A percentile compares a stretch with the other conserved stretches of the same genome.
phyloP scores from a whole-genome alignment of 805 yeast genomes.

The Maudiozyma serrabonitensis region DNA sequence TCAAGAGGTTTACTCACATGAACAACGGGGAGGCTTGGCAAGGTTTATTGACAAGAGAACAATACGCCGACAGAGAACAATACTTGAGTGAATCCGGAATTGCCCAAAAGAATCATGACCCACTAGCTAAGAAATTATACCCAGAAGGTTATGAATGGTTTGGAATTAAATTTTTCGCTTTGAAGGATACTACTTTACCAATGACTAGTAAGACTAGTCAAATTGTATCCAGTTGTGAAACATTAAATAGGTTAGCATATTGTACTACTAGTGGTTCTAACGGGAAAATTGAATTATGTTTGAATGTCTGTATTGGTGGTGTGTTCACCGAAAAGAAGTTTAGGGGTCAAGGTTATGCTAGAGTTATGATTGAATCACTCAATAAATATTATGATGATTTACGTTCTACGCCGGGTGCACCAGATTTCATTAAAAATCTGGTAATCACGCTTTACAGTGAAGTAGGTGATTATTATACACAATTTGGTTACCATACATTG shows the following conservation, averaged over 20 bases:
- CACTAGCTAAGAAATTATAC: conserved; percentile 8
- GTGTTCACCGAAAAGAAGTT: conserved; percentile 42
- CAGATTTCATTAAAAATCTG: conserved; percentile 24
- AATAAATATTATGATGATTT: conserved; percentile 28
- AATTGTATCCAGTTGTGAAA: conserved; percentile 35
- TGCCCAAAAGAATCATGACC: conserved; percentile 13
- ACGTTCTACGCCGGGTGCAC: conserved; percentile 11
- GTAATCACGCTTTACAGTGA: conserved; percentile 57
- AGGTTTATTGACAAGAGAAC: conserved; percentile 24
- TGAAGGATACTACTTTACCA: conserved; percentile 22
- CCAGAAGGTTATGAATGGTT: conserved; percentile 16
- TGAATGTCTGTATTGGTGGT: conserved; percentile 44
- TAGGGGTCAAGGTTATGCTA: conserved; percentile 51
- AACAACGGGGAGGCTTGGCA: conserved; percentile 30
- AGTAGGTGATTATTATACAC: conserved; percentile 55
- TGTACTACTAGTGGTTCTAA: conserved; percentile 17
- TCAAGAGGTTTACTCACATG: conserved; percentile 30
- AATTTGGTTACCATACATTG: conserved; percentile 47
- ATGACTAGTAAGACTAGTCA: conserved; percentile 22
- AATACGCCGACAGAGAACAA: conserved; percentile 32
- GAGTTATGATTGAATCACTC: conserved; percentile 34
- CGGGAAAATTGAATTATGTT: conserved; percentile 23
- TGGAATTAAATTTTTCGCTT: conserved; percentile 31
- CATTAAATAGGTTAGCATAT: conserved; percentile 32
- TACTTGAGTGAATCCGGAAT: conserved; percentile 23